phyloP scores from a whole-genome alignment of 371 early-diverging fungal genomes.

The Mucor irregularis region DNA sequence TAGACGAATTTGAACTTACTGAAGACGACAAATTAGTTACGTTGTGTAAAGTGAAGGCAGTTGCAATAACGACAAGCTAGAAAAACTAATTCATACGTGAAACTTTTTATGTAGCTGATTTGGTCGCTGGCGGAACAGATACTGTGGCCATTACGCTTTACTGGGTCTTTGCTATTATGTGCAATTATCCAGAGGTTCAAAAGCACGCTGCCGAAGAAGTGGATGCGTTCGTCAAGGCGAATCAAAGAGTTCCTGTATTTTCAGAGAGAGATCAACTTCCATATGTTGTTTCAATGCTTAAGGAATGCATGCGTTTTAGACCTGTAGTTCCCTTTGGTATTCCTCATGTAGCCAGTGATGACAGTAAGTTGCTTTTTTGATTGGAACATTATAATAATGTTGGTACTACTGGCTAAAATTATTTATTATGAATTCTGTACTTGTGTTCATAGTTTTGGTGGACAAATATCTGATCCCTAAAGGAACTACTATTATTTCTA shows the following conservation, averaged over 20 bases:
- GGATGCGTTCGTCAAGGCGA: constrained; percentile 1
- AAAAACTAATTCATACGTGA: neutral
- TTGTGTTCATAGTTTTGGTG: neutral
- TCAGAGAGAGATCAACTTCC: constrained; percentile 5
- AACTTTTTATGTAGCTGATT: constrained; percentile 9
- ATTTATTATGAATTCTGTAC: no score
- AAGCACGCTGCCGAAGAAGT: constrained; percentile 4
- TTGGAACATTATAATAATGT: neutral
- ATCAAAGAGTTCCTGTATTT: constrained; percentile 3
- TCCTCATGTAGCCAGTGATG: constrained; percentile 2
- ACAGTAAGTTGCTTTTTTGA: constrained; percentile 1
- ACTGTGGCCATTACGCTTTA: constrained; percentile 5
- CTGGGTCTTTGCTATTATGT: constrained; percentile 13
- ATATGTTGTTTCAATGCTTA: constrained; percentile 5
- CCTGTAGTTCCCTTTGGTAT: constrained; percentile 11
- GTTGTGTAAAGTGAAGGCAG: neutral
- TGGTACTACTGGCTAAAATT: neutral
- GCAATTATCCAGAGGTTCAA: constrained; percentile 16
- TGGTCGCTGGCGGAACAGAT: constrained; percentile 20
- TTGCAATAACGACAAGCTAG: neutral
- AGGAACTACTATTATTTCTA: constrained; percentile 1
- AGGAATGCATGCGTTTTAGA: constrained; percentile 16
- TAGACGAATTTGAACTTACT: neutral
- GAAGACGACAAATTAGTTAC: constrained; percentile 12
- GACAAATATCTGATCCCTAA: constrained; percentile 10